Evolutionary conservation across 208 protist species (phyloP), one percentile per base, ranked within the genome.

Genomic region (Trypanosoma vivax): DNA sequence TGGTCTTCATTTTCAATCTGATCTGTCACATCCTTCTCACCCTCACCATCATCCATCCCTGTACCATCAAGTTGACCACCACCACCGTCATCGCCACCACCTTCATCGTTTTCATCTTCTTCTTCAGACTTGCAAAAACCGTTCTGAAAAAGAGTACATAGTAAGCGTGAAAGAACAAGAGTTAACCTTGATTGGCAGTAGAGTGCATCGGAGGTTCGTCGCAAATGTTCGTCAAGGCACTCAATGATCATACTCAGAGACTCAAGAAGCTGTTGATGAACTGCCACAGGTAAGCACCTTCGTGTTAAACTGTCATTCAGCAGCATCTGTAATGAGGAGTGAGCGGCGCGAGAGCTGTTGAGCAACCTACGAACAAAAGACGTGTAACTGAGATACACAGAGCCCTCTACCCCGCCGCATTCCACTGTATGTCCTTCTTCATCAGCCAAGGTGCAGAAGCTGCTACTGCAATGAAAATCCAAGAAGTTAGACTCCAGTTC

Each of bases 41-140:
- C 98, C 41, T 98, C 47, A 28, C 98, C 98, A 51, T 99, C 97
- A 56, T 98, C 98, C 92, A 99, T 99, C 37, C 98, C 98, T 14
- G 96, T 98, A 31, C 97, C 97, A 14, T 88, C 79, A 35, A 83
- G 61, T 61, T 73, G 76, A 7, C 67, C 68, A 6, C 80, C 79
- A 27, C 76, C 90, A 3, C 79, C 76, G 3, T 84, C 68, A 29
- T 77, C 85, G 34, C 87, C 88, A 9, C 52, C 82, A 31, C 82
- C 60, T 14, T 70, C 50, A 14, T 60, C 70, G 24, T 53, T 73
- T n/a, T 90, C 77, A n/a, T 89, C 76, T 31, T 85, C 73, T 16
- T 84, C 80, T 34, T 94, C 88, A 4, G 76, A 59, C 47, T 94
- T 96, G 64, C 97, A 98, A 66, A 97, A 98, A 38, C 97, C 97